These are phyloP conservation scores for Bipolaris victoriae DNA, from an alignment of 2,329 filamentous ascomycete species.

Conservation along the genomic window DNA sequence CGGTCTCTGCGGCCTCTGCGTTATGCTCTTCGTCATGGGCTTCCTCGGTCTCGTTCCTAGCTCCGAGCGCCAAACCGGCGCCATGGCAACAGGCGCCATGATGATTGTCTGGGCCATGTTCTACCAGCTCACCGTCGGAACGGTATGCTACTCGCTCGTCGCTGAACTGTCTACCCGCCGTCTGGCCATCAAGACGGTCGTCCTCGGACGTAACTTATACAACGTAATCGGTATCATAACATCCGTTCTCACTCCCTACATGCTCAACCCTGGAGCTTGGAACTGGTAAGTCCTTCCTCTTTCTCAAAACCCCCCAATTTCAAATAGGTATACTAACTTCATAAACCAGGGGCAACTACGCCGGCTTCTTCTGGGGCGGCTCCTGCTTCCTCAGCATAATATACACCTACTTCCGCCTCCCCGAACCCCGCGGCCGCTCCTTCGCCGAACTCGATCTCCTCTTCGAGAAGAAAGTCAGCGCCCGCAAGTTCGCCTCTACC, in stretches of 20 bases:
- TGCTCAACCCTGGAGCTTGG: conserved; percentile 88
- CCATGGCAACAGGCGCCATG: conserved; percentile 80
- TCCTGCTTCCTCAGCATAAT: conserved; percentile 81
- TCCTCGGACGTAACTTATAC: conserved; percentile 77
- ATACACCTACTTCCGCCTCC: conserved; percentile 81
- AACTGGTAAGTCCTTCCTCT: conserved; percentile 56
- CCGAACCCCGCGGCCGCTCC: conserved; percentile 78
- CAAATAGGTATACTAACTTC: background rate
- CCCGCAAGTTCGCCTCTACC: conserved; percentile 72
- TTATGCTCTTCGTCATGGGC: conserved; percentile 81
- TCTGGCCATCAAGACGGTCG: conserved; percentile 89
- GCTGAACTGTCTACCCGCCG: conserved; percentile 82
- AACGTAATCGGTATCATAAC: conserved; percentile 84
- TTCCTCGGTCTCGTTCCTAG: conserved; percentile 78
- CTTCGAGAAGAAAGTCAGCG: conserved; percentile 75
- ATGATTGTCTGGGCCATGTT: conserved; percentile 64
- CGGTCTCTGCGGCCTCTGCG: conserved; percentile 71
- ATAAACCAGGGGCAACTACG: conserved; percentile 70
- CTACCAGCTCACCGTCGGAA: conserved; percentile 87
- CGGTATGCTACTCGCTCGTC: conserved; percentile 88
- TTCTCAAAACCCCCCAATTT: too few species aligned
- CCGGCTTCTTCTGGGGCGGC: conserved; percentile 87
- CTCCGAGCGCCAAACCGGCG: conserved; percentile 63
- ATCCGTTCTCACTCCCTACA: conserved; percentile 84
- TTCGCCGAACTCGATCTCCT: conserved; percentile 87